Evolutionary conservation across 2,329 filamentous ascomycete genomes (phyloP), one percentile per base, ranked within the genome.

Genomic region (Massarina eburnea): DNA sequence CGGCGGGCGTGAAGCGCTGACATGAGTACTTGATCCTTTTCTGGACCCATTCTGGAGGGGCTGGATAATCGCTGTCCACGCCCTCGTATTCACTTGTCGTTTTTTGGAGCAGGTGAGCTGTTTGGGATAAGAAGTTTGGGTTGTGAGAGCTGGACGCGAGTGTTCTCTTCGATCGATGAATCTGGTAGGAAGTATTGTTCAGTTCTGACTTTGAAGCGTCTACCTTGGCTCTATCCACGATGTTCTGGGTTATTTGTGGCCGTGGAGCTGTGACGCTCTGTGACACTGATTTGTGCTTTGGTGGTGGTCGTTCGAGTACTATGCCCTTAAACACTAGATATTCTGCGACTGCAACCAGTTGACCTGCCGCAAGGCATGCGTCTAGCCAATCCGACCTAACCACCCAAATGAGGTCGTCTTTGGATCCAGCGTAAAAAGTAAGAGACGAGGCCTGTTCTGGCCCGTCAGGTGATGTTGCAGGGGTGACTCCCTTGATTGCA

Each of bases 1-100:
- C 73, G 0, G 81, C 71, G 0, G 84, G 86, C 0, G 91, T 89
- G 1, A 83, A 81, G 19, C 92, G 83, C 65, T 95, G 82, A 59
- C 94, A 97, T 4, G 91, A 85, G 68, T 94, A 96, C 5, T 76
- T 76, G 9, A 82, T 74, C 21, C 80, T 77, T 43, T 87, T 69
- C 33, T 77, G 72, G 10, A 85, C 81, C 83, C 83, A 95, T 2
- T 81, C 80, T 1, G 91, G 91, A 10, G 89, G 71, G 0, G 80
- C 76, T 0, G 88, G 89, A 1, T 89, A 64, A 3, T 79, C 70
- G 27, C 48, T 73, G 21, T 65, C 60, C 1, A 71, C 68, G 15
- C 79, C 76, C 20, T 95, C 88, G 46, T 91, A 80, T 47, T 95
- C 90, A 2, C 86, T 88, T 0, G 91, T 96, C 1, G 86, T 88